phyloP scores from a whole-genome alignment of 805 yeast species.

The Saccharomycopsis capsularis region DNA sequence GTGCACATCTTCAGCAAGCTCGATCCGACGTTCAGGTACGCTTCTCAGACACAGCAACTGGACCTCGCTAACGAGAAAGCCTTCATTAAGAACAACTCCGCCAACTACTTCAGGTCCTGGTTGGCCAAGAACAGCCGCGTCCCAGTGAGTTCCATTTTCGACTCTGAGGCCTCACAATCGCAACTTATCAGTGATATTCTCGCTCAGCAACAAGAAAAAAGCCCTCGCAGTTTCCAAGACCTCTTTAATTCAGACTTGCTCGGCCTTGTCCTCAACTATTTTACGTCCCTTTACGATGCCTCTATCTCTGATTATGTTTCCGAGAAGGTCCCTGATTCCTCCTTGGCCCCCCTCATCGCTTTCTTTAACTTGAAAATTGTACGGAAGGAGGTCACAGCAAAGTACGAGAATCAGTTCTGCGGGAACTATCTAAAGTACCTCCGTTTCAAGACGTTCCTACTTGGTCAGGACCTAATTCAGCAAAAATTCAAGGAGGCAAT shows the following conservation, averaged over 20 bases:
- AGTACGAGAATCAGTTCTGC: constrained; percentile 10
- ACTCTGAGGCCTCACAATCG: too few species aligned
- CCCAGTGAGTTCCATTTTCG: too few species aligned
- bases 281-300: too few species aligned
- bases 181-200: too few species aligned
- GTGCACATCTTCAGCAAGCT: constrained; percentile 10
- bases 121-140: background rate
- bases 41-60: background rate
- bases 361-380: constrained; percentile 10
- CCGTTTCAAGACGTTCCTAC: constrained; percentile 12
- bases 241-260: too few species aligned
- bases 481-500: background rate
- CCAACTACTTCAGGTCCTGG: background rate
- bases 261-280: too few species aligned
- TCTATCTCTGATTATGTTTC: background rate
- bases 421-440: constrained; percentile 3
- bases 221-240: too few species aligned
- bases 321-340: background rate
- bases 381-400: background rate
- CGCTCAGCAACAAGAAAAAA: too few species aligned
- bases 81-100: background rate
- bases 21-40: constrained; percentile 5
- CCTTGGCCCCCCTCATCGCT: background rate
- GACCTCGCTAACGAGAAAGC: background rate
- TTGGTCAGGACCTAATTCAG: background rate